Base-by-base conservation (phyloP, 108 stramenopile genomes). In the Epipyxis sp. region DNA sequence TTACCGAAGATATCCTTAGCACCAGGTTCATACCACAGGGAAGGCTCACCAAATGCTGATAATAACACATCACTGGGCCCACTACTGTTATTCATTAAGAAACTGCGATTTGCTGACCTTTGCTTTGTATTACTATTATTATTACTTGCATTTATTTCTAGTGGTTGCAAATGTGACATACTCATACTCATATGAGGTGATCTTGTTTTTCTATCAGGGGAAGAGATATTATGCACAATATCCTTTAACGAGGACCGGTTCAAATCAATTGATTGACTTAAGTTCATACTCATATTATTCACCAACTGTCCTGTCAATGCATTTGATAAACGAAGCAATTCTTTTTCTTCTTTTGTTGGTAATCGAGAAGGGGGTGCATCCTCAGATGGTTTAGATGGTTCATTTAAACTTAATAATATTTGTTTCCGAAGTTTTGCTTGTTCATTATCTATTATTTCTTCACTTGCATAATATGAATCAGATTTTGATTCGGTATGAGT, bases 281-380 rank as follows among this genome's bases (percentile, higher is more conserved):
- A n/a, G 46, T 50, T 50, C 13, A 20, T 13, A 20, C 20, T 20
- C 46, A 20, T 50, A 20, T 20, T 20, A 50, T 13, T 50, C 46
- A 50, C 46, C 13, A 6, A 13, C 13, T 20, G 6, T 50, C 46
- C 46, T 6, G 6, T 67, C 6, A 67, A 13, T 6, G 13, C 37
- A 20, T 13, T 13, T 6, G 41, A 6, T 13, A 67, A 20, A 20
- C 65, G 65, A 39, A 54, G 16, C 13, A 74, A 25, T 43, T 57
- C 46, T 54, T 74, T 74, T 20, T 57, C 50, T 20, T 46, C 50
- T 42, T 74, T 74, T 29, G 50, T 54, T 16, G 71, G 71, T 42
- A 74, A 54, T 3, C 61, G 61, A 29, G 3, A 6, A 10, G 61
- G 61, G 10, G 61, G 61, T 10, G 34, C 30, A 6, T 74, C 35